Conservation (phyloP, 2,329 filamentous ascomycete species). For the Magnaporthales sp. region DNA sequence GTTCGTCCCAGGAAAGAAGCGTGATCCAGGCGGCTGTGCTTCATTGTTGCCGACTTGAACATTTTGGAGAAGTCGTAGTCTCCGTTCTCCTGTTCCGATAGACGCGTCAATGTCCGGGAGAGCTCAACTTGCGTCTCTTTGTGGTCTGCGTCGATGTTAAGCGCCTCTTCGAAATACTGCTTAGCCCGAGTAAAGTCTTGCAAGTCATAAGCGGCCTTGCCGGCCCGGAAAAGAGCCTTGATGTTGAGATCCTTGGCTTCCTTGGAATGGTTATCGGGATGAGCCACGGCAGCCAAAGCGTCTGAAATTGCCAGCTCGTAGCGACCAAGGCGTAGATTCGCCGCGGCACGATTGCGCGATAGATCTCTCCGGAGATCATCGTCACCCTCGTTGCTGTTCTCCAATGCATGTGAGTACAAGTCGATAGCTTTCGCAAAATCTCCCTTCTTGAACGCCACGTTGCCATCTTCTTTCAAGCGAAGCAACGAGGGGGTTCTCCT, state of each 20-base stretch:
- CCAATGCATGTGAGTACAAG: not conserved
- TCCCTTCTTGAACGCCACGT: not conserved
- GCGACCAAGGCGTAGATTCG: not conserved
- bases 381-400: not conserved
- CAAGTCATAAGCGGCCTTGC: constrained; percentile 9
- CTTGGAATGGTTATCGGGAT: not conserved
- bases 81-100: not conserved
- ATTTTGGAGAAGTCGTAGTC: not conserved
- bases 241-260: not conserved
- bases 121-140: not conserved
- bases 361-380: not conserved
- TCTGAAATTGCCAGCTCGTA: not conserved
- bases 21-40: not conserved
- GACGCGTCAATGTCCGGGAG: not conserved
- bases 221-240: constrained; percentile 9
- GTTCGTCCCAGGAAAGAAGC: not conserved
- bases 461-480: not conserved
- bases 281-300: not conserved
- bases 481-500: not conserved
- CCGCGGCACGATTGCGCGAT: not conserved
- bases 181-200: constrained; percentile 7
- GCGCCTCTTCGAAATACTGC: not conserved
- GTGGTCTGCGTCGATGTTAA: not conserved
- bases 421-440: not conserved
- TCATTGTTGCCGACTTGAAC: not conserved